Evolutionary conservation across 495 filamentous ascomycete genomes (phyloP).

Genomic region (Lasiosphaeria hispida): DNA sequence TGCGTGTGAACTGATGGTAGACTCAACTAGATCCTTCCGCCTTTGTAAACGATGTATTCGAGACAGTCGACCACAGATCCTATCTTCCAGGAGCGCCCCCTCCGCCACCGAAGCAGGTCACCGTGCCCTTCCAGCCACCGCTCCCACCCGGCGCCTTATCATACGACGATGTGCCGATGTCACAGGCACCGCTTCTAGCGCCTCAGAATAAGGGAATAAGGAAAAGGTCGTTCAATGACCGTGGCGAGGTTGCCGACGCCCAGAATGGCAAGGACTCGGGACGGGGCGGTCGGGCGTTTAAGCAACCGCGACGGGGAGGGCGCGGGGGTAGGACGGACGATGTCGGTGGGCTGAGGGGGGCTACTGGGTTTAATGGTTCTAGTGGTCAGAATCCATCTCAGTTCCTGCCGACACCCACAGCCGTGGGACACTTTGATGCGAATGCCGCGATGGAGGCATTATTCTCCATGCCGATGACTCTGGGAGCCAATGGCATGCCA

Average conservation of each 20-base stretch:
- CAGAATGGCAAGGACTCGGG: slow-evolving; percentile 26
- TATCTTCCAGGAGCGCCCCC: slow-evolving; percentile 56
- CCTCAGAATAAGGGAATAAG: slow-evolving; percentile 22
- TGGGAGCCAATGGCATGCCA: slow-evolving; percentile 49
- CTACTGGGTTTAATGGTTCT: slow-evolving; percentile 19
- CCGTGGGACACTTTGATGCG: slow-evolving; percentile 45
- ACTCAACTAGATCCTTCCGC: slow-evolving; percentile 56
- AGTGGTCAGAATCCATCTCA: background rate
- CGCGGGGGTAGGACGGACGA: slow-evolving; percentile 48
- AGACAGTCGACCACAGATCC: slow-evolving; percentile 62
- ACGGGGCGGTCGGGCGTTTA: slow-evolving; percentile 54
- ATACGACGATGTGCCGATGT: slow-evolving; percentile 27
- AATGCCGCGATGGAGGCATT: slow-evolving; percentile 70
- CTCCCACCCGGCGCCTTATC: slow-evolving; percentile 19
- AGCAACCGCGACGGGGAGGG: slow-evolving; percentile 71
- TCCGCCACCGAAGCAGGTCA: slow-evolving; percentile 34
- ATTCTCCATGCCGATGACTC: slow-evolving; percentile 18
- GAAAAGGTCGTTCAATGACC: slow-evolving; percentile 32
- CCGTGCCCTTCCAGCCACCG: slow-evolving; percentile 16
- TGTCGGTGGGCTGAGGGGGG: slow-evolving; percentile 1
- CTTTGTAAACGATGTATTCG: slow-evolving; percentile 87
- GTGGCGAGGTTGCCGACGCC: slow-evolving; percentile 29
- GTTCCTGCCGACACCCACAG: background rate
- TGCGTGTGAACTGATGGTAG: background rate
- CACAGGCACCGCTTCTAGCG: slow-evolving; percentile 4